Base-by-base conservation (phyloP, 2,329 filamentous ascomycete species). In the Delphinella strobiligena region DNA sequence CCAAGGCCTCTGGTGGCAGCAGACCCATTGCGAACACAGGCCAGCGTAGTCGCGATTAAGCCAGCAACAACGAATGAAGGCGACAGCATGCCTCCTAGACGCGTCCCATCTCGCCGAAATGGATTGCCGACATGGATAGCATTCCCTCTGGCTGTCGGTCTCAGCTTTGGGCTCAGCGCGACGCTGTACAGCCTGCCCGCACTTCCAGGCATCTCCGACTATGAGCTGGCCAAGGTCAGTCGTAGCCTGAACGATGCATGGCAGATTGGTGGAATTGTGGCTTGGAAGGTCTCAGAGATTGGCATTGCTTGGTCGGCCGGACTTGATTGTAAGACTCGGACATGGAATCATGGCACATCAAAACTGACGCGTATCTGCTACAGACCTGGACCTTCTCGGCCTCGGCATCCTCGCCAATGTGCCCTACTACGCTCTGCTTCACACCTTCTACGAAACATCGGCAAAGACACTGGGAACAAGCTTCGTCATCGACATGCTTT, bases 271-370 rank as follows among this genome's bases (percentile, higher is more conserved):
- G 64, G 61, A 12, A 54, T 75, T 45, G 53, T 78, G 37, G 68
- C 50, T 9, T 73, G 67, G 22, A 70, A 83, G 74, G 56, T 65
- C 29, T 58, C 77, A 34, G 79, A 87, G 56, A 67, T 93, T 38
- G 75, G 68, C 17, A 54, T 88, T 34, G 80, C 75, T 34, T 94
- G 86, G 85, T 74, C 73, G 50, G 67, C 77, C 32, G 70, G 78
- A 46, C 83, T 82, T 55, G 85, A 93, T 59, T 77, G 81, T 61
- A 70, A 76, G 64, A n/a, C n/a, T n/a, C n/a, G n/a, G n/a, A n/a
- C n/a, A n/a, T n/a, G n/a, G n/a, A n/a, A 49, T 7, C 17, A 30
- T 34, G 15, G 19, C 16, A 22, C 19, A 5, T 7, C 22, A 5
- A 10, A 31, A 14, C 3, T 11, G 3, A 38, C 24, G 31, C 34